Evolutionary conservation across 495 filamentous ascomycete genomes (phyloP).

Genomic region (Recurvomyces mirabilis): DNA sequence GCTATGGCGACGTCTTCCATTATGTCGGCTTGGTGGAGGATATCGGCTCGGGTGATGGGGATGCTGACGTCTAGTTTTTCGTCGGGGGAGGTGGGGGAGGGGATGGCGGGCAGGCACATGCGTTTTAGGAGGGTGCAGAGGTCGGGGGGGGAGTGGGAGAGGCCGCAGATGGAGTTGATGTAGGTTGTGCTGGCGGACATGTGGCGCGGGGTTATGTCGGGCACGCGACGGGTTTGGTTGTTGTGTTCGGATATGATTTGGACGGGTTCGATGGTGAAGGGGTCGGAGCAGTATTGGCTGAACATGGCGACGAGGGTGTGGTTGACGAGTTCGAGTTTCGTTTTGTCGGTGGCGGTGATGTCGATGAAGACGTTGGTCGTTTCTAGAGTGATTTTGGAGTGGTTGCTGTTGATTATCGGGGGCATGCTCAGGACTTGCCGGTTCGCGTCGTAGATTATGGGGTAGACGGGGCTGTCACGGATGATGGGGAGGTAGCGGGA

Average conservation of each 20-base stretch:
- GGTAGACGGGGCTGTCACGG: slow-evolving; percentile 83
- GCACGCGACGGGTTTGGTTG: slow-evolving; percentile 62
- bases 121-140: slow-evolving; percentile 67
- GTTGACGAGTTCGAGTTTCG: slow-evolving; percentile 91
- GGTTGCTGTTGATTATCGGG: slow-evolving; percentile 94
- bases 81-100: slow-evolving; percentile 43
- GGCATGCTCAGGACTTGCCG: slow-evolving; percentile 82
- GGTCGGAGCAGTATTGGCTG: slow-evolving; percentile 75
- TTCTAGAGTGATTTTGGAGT: slow-evolving; percentile 83
- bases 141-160: slow-evolving; percentile 55
- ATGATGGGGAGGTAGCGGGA: slow-evolving; percentile 84
- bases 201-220: slow-evolving; percentile 62
- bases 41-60: slow-evolving; percentile 80
- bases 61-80: slow-evolving; percentile 69
- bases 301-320: slow-evolving; percentile 97
- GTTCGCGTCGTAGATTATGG: slow-evolving; percentile 89
- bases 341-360: slow-evolving; percentile 91
- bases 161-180: slow-evolving; percentile 81
- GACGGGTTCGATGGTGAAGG: slow-evolving; percentile 87
- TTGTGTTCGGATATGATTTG: slow-evolving; percentile 89
- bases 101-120: slow-evolving; percentile 73
- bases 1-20: slow-evolving; percentile 97
- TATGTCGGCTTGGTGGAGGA: slow-evolving; percentile 91
- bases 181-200: slow-evolving; percentile 80
- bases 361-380: slow-evolving; percentile 94